A percentile compares a stretch with the other conserved stretches of the same genome.
Evolutionary conservation across 2,329 filamentous ascomycete genomes (phyloP).

Genomic region (Pseudofabraea citricarpa): DNA sequence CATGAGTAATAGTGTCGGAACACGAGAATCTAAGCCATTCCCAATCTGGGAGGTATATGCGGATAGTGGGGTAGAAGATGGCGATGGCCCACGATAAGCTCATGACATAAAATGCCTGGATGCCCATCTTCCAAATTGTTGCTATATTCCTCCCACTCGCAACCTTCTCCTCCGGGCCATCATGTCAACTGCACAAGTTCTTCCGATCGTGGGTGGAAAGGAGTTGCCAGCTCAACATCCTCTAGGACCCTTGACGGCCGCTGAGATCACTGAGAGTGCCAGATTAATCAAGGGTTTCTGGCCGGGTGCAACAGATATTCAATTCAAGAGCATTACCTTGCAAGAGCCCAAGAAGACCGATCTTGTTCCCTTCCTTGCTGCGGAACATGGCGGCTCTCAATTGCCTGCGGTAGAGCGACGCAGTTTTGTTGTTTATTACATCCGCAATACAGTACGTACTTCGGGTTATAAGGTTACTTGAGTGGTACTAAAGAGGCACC

Average conservation of each 20-base stretch:
- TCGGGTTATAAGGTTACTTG: not conserved
- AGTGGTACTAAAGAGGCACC: conserved; percentile 1
- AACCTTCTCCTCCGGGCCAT: too few species aligned
- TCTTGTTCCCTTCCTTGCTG: conserved; percentile 44
- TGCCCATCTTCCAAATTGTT: too few species aligned
- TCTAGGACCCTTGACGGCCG: conserved; percentile 51
- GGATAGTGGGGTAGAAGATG: too few species aligned
- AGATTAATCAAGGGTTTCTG: conserved; percentile 46
- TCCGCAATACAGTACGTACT: conserved; percentile 50
- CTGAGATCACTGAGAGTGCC: conserved; percentile 49
- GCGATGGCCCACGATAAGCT: too few species aligned
- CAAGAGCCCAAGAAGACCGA: conserved; percentile 50
- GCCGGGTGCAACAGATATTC: conserved; percentile 48
- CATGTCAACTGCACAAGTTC: conserved; percentile 22
- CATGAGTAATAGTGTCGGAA: too few species aligned
- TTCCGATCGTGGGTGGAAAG: conserved; percentile 18
- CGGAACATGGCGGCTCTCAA: conserved; percentile 37
- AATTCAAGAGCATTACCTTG: conserved; percentile 61
- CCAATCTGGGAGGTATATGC: too few species aligned
- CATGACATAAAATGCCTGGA: too few species aligned
- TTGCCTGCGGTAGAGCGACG: conserved; percentile 41
- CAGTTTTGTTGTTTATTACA: conserved; percentile 53
- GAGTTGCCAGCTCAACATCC: conserved; percentile 41
- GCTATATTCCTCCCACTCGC: too few species aligned
- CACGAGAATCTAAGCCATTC: too few species aligned